These are phyloP conservation scores for Orbilia oligospora DNA, from an alignment of 2,329 filamentous ascomycete genomes.

Conservation along the genomic window DNA sequence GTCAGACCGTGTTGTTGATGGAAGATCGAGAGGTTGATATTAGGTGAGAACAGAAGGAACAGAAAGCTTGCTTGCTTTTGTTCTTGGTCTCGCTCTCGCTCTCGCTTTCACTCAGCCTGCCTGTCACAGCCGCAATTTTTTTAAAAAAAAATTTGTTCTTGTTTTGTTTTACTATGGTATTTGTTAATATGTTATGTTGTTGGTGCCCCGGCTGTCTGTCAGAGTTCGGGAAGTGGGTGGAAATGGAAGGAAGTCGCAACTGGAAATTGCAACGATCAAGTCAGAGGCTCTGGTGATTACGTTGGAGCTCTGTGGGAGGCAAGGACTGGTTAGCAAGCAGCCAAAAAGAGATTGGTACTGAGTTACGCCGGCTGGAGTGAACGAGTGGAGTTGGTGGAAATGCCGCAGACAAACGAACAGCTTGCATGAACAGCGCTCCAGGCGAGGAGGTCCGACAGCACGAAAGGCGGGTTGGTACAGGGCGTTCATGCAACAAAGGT, in stretches of 20 bases:
- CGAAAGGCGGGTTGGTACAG: constrained; percentile 41
- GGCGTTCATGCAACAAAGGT: constrained; percentile 40
- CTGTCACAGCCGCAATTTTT: constrained; percentile 39
- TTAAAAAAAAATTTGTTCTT: too few relatives aligned
- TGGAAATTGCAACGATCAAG: constrained; percentile 48
- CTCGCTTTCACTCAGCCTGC: neutral
- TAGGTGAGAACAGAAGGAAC: neutral
- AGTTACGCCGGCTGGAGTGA: constrained; percentile 23
- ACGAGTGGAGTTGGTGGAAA: constrained; percentile 31
- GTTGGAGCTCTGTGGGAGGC: constrained; percentile 61
- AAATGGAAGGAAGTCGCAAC: constrained; percentile 43
- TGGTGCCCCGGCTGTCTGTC: neutral
- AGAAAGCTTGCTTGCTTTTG: too few relatives aligned
- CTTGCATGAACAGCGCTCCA: constrained; percentile 57
- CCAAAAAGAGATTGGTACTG: constrained; percentile 60
- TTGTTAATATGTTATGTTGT: neutral
- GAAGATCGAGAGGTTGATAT: neutral
- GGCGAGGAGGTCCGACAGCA: constrained; percentile 50
- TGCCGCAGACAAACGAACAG: constrained; percentile 61
- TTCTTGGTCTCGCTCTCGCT: too few relatives aligned
- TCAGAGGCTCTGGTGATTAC: constrained; percentile 60
- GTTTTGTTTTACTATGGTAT: neutral
- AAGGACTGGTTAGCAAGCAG: constrained; percentile 60
- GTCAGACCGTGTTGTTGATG: constrained; percentile 46
- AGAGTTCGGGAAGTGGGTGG: constrained; percentile 13